These are phyloP conservation scores for Cytospora leucostoma DNA, from an alignment of 2,329 filamentous ascomycete genomes.

Conservation along the genomic window DNA sequence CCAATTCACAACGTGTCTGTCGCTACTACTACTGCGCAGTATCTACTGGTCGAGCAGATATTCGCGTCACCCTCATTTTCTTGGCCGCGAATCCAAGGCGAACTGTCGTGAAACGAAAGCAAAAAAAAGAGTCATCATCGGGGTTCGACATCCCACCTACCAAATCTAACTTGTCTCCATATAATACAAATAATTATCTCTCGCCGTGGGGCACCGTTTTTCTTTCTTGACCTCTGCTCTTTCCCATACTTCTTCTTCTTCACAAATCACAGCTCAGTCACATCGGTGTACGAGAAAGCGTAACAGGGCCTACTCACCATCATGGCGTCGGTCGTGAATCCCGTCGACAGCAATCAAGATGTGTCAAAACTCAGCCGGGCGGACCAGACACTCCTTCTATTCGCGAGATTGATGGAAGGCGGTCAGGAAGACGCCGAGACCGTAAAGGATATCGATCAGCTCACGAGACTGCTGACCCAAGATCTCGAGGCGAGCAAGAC, in stretches of 20 bases:
- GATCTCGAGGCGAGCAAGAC: conserved; percentile 50
- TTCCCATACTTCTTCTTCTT: neutral
- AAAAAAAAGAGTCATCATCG: conserved; percentile 11
- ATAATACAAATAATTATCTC: neutral
- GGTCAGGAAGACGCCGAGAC: conserved; percentile 79
- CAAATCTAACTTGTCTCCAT: neutral
- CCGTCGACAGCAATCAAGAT: conserved; percentile 32
- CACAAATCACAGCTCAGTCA: neutral
- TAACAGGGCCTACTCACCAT: neutral
- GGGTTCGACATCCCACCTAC: neutral
- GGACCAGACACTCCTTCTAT: conserved; percentile 73
- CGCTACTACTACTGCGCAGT: neutral
- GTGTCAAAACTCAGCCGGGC: conserved; percentile 43
- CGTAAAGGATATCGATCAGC: conserved; percentile 57
- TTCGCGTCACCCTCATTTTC: neutral
- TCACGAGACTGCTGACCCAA: conserved; percentile 61
- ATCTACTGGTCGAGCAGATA: neutral
- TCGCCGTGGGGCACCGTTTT: neutral
- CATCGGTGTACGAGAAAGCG: neutral
- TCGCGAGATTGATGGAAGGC: conserved; percentile 88
- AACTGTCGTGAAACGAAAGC: conserved; percentile 20
- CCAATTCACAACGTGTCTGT: too few relatives aligned
- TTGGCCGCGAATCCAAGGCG: conserved; percentile 6
- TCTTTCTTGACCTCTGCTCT: neutral
- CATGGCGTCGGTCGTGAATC: conserved; percentile 41